Base-by-base conservation (phyloP, 805 yeast species). In the Myxozyma udenii region DNA sequence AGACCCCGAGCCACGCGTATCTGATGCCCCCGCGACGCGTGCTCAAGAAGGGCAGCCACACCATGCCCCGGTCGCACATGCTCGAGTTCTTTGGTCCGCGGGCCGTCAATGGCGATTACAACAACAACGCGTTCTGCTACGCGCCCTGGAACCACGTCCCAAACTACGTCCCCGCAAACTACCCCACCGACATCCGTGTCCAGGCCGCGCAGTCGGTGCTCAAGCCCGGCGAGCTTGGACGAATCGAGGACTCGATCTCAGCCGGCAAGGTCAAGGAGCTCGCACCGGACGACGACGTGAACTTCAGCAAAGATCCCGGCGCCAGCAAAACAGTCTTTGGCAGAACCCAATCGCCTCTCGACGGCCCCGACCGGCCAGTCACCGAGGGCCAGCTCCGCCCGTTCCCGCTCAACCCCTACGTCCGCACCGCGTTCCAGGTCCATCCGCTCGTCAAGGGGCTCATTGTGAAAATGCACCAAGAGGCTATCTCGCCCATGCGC, bases 401-500 rank as follows among this genome's bases (percentile, higher is more conserved):
- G 16, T 91, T 93, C 70, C 95, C 95, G 21, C 73, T 74, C 46
- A 93, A 93, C 68, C 70, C 75, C 22, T 75, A 75, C 66, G 84
- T 93, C 55, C 74, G 74, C 57, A 84, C 96, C 23, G 87, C 85
- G 54, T 70, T 76, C 26, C 72, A 78, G 39, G 70, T 91, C 14
- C 71, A 85, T 24, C 73, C 76, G 28, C 76, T 76, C 42, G 75
- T 86, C 66, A 85, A 84, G 66, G 66, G 69, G 24, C 72, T 77
- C 39, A 84, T 93, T 26, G 76, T 79, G 51, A 71, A 75, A 41
- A 88, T 81, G 46, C 72, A 79, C 48, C 71, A 67, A 16, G 74
- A 72, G 38, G 77, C 79, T 26, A 78, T 80, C 40, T 76, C 84
- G 39, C 70, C 83, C 21, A 91, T 86, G 66, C 84, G 81, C 59